Conservation (phyloP, 1,284 basidiomycete genomes). For the Earliella scabrosa region DNA sequence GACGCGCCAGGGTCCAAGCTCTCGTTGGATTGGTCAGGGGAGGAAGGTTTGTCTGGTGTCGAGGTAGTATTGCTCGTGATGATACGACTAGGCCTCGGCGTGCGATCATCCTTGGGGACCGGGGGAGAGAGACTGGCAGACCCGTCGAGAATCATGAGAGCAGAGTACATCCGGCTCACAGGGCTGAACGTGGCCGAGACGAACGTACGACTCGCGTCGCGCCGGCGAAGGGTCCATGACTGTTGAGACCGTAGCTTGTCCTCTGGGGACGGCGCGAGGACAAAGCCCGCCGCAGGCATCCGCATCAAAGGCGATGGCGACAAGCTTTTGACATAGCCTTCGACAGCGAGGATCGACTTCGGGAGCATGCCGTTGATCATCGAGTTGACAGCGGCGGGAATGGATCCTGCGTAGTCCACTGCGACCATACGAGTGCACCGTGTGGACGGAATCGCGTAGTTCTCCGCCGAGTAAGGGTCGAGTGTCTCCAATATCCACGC, state of each 20-base stretch:
- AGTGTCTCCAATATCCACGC: conserved; percentile 98
- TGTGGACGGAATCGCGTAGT: conserved; percentile 94
- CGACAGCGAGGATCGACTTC: conserved; percentile 71
- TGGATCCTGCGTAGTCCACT: conserved; percentile 87
- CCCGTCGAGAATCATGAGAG: conserved; percentile 47
- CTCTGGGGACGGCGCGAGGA: conserved; percentile 55
- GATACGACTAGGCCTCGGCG: conserved; percentile 22
- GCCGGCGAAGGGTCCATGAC: conserved; percentile 60
- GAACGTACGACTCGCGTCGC: conserved; percentile 60
- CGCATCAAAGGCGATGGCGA: conserved; percentile 69
- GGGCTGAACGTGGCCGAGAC: conserved; percentile 55
- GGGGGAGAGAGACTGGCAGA: conserved; percentile 13
- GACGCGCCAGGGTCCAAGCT: conserved; percentile 10
- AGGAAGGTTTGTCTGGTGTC: background rate
- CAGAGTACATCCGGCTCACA: conserved; percentile 52
- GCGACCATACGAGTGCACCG: conserved; percentile 88
- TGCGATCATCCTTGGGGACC: conserved; percentile 22
- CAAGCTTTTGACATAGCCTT: conserved; percentile 67
- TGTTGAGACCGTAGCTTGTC: conserved; percentile 40
- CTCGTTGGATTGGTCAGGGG: conserved; percentile 5
- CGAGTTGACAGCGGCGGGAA: conserved; percentile 88
- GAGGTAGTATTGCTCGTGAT: conserved; percentile 7
- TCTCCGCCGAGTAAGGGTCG: conserved; percentile 95
- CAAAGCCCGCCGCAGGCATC: conserved; percentile 63
- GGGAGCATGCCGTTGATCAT: conserved; percentile 84